Base-by-base conservation (phyloP, 1,284 basidiomycete genomes). In the Trametes versicolor region DNA sequence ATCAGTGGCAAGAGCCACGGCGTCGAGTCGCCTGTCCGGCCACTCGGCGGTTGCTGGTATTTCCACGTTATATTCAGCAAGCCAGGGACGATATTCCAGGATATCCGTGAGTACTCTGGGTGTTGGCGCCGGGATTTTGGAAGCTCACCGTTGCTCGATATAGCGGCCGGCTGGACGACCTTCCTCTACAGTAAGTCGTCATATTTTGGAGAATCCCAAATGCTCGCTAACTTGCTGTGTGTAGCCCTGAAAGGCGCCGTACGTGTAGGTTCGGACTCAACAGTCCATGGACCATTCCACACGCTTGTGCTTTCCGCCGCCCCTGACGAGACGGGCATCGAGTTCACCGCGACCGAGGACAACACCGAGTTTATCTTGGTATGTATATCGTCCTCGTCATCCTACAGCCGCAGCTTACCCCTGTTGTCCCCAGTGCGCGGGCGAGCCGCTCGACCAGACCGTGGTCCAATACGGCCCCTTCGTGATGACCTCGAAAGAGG, bases 1-100 rank as follows among this genome's bases (percentile, higher is more conserved):
- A 93, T 99, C 69, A 94, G 93, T 65, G 97, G 97, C 15, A 90
- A 91, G 75, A 94, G 93, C 65, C 87, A 96, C 70, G 95, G 94
- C 10, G 85, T 92, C 12, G 88, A 92, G 74, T 96, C 94, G 2
- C 95, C 95, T 21, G 96, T 99, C 32, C 83, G 92, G 58, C 93
- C 95, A 0, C 87, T 97, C 4, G 96, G 96, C 17, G 96, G 95
- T 2, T 97, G 96, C 78, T 96, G 95, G 92, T 98, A 91, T 78
- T 90, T 97, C 81, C 95, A 98, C 76, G 80, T 93, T 65, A 87
- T 82, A 64, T 90, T 97, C 60, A 84, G 84, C 63, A 84, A 89
- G 25, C 87, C 87, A 4, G 82, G 83, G n/a, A 81, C 79, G 19
- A 84, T 95, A 21, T 98, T 95, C 81, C 96, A 98, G 75, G 85